phyloP scores from a whole-genome alignment of 345 rosid species.

The Camelina hispida region DNA sequence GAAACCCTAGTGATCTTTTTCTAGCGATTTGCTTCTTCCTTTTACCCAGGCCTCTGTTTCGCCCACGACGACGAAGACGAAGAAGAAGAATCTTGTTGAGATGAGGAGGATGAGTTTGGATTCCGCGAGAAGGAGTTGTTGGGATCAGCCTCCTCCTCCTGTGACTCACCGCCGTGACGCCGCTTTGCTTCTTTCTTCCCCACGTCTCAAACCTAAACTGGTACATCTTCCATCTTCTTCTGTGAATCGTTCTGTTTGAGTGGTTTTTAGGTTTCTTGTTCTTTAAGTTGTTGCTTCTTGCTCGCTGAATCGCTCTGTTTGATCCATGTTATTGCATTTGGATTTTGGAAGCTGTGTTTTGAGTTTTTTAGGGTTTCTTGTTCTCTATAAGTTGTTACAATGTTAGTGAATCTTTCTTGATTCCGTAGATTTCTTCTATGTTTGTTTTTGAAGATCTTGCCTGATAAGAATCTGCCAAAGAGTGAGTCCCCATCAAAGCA shows the following conservation, averaged over 20 bases:
- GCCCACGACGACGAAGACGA: not conserved
- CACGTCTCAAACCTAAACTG: slow-evolving; percentile 37
- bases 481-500: slow-evolving; percentile 34
- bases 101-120: slow-evolving; percentile 57
- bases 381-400: not conserved
- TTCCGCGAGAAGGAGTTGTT: slow-evolving; percentile 52
- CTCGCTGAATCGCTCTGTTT: not conserved
- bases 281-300: not conserved
- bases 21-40: slow-evolving; percentile 46
- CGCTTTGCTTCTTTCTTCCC: slow-evolving; percentile 33
- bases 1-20: slow-evolving; percentile 54
- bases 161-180: slow-evolving; percentile 39
- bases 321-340: not conserved
- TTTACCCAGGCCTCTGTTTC: slow-evolving; percentile 27
- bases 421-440: not conserved
- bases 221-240: not conserved
- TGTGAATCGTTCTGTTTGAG: not conserved
- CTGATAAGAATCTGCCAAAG: slow-evolving; percentile 41
- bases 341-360: not conserved
- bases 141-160: slow-evolving; percentile 49
- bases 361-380: not conserved
- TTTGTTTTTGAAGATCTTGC: slow-evolving; percentile 35
- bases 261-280: slow-evolving; percentile 14
- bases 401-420: slow-evolving; percentile 24
- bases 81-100: slow-evolving; percentile 31